These are phyloP conservation scores for Crithidia bombi DNA, from an alignment of 208 protist species.

Conservation along the genomic window DNA sequence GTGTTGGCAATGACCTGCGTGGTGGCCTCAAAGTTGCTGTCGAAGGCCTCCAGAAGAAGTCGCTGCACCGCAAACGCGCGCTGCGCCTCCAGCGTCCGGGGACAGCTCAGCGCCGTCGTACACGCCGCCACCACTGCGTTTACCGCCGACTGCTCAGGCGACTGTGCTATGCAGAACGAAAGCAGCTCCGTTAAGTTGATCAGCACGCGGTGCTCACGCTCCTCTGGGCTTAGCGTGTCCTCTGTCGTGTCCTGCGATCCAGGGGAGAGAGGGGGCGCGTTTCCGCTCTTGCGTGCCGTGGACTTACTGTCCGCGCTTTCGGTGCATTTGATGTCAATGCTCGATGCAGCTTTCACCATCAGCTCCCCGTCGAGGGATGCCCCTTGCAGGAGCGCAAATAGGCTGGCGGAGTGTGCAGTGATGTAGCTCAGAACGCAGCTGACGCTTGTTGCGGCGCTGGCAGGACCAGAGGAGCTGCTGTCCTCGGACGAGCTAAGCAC, in stretches of 20 bases:
- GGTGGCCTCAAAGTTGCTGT: slow-evolving; percentile 49
- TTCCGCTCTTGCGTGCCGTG: not conserved
- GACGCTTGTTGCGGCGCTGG: slow-evolving; percentile 1
- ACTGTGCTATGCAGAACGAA: slow-evolving; percentile 37
- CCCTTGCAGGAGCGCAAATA: slow-evolving; percentile 31
- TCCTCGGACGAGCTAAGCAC: not conserved
- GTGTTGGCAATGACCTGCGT: slow-evolving; percentile 50
- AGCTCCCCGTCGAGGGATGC: not conserved
- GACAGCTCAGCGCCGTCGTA: slow-evolving; percentile 14
- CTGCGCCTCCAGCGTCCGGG: slow-evolving; percentile 28
- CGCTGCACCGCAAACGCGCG: slow-evolving; percentile 55
- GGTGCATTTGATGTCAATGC: not conserved
- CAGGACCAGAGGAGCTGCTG: not conserved
- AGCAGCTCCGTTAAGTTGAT: slow-evolving; percentile 37
- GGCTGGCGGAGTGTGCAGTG: not conserved
- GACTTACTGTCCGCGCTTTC: not conserved
- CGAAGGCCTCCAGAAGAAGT: slow-evolving; percentile 67
- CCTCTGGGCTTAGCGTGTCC: not conserved
- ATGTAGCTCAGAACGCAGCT: slow-evolving; percentile 26
- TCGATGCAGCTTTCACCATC: not conserved
- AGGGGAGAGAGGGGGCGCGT: not conserved
- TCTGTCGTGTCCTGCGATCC: not conserved
- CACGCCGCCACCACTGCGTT: slow-evolving; percentile 23
- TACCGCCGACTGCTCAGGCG: slow-evolving; percentile 16
- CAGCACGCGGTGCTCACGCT: slow-evolving; percentile 20